A percentile compares a stretch with the other conserved stretches of the same genome.
Conservation (phyloP, 2,329 filamentous ascomycete species). For the Aspergillus neotritici region DNA sequence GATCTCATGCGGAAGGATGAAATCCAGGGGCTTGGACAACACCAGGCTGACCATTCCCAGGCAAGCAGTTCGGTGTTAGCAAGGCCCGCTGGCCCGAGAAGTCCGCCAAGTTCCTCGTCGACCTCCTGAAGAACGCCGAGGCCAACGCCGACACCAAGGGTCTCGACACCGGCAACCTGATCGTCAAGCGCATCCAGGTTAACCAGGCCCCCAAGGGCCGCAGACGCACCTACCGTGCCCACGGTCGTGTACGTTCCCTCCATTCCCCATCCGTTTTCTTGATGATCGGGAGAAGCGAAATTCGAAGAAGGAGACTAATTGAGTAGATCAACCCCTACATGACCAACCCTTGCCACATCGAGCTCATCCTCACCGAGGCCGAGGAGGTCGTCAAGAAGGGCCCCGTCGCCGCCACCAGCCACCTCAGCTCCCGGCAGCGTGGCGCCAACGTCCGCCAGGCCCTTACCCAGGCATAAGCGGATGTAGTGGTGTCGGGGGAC, state of each 20-base stretch:
- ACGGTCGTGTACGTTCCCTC: slow-evolving; percentile 96
- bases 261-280: slow-evolving; percentile 4
- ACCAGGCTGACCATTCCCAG: slow-evolving; percentile 43
- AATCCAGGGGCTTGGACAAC: too few relatives aligned
- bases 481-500: slow-evolving; percentile 23
- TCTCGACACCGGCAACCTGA: slow-evolving; percentile 91
- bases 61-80: slow-evolving; percentile 98
- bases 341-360: slow-evolving; percentile 99
- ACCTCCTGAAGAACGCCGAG: slow-evolving; percentile 95
- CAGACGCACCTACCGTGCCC: slow-evolving; percentile 98
- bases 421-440: slow-evolving; percentile 88
- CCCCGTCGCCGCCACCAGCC: slow-evolving; percentile 60
- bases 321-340: slow-evolving; percentile 99
- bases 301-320: not conserved
- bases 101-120: slow-evolving; percentile 96
- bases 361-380: slow-evolving; percentile 97
- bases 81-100: slow-evolving; percentile 99
- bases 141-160: slow-evolving; percentile 96
- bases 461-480: slow-evolving; percentile 52
- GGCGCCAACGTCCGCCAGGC: slow-evolving; percentile 60
- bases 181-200: slow-evolving; percentile 99
- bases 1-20: not conserved
- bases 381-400: slow-evolving; percentile 95
- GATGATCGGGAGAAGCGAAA: not conserved
- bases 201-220: slow-evolving; percentile 99